Percentiles rank a stretch among this genome's conserved stretches.
Evolutionary conservation across 2,329 filamentous ascomycete species (phyloP).

Genomic region (Cladophialophora carrionii): DNA sequence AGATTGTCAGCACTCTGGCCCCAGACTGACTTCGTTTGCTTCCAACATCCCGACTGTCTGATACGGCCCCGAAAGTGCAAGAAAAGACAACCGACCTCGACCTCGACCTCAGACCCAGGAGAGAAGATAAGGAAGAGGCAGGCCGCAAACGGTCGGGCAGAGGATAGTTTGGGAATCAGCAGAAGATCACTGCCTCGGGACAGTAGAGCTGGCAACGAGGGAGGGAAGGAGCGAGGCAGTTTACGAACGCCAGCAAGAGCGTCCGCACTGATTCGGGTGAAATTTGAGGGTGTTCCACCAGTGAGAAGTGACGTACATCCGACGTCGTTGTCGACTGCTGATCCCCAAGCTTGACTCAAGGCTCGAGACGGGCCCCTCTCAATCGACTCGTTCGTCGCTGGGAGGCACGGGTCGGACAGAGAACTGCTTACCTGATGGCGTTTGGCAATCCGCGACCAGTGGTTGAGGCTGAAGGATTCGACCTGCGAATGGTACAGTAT

Average conservation of each 20-base stretch:
- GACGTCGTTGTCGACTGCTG: slow-evolving; percentile 22
- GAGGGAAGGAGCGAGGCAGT: slow-evolving; percentile 13
- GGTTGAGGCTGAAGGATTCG: slow-evolving; percentile 24
- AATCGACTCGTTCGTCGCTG: neutral
- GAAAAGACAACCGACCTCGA: neutral
- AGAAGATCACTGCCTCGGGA: neutral
- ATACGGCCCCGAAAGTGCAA: neutral
- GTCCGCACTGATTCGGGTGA: slow-evolving; percentile 6
- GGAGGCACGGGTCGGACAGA: neutral
- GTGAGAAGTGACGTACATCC: slow-evolving; percentile 31
- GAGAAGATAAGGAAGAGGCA: slow-evolving; percentile 1
- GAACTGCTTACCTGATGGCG: slow-evolving; percentile 6
- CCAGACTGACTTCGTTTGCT: neutral
- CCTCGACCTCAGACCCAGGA: slow-evolving; percentile 6
- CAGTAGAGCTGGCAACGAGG: neutral
- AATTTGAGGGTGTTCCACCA: slow-evolving; percentile 9
- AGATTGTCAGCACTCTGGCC: slow-evolving; percentile 21
- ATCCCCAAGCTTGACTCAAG: slow-evolving; percentile 11
- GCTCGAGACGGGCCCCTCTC: neutral
- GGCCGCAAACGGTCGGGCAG: neutral
- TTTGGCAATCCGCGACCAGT: neutral
- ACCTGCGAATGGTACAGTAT: slow-evolving; percentile 25
- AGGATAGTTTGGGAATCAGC: slow-evolving; percentile 2
- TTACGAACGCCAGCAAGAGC: slow-evolving; percentile 2
- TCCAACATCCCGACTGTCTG: neutral